Evolutionary conservation across 2,329 filamentous ascomycete genomes (phyloP).

Genomic region (Fusarium tanahbumbuense): DNA sequence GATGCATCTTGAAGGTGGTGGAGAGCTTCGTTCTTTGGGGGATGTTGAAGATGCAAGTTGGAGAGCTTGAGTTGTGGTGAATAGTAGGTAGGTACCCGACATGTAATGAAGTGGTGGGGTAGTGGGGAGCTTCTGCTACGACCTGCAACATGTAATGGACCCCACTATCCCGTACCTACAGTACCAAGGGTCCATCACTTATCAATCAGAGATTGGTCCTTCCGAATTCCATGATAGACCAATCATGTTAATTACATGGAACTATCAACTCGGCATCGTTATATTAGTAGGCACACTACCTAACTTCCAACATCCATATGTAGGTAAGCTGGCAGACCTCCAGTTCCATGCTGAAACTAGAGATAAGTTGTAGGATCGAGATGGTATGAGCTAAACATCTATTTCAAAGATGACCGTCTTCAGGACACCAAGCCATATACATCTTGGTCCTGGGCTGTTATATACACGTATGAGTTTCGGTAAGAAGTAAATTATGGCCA

Average conservation of each 20-base stretch:
- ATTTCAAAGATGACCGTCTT: not conserved
- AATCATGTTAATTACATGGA: not conserved
- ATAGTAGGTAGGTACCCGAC: not conserved
- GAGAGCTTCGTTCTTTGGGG: not conserved
- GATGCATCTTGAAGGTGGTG: constrained; percentile 45
- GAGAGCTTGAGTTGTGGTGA: constrained; percentile 13
- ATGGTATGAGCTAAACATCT: not conserved
- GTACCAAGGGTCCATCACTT: not conserved
- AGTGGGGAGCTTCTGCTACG: constrained; percentile 6
- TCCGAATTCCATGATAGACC: not conserved
- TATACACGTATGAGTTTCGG: not conserved
- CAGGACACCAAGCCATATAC: not conserved
- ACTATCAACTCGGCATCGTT: not conserved
- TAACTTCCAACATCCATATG: not conserved
- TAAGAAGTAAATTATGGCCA: not conserved
- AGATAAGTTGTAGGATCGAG: not conserved
- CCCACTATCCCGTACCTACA: not conserved
- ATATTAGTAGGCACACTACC: not conserved
- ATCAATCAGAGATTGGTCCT: not conserved
- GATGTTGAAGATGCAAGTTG: constrained; percentile 1
- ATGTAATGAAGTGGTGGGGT: constrained; percentile 10
- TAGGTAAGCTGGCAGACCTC: not conserved
- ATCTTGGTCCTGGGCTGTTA: not conserved
- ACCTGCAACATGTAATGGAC: not conserved
- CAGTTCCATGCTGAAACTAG: not conserved